Percentiles rank a stretch among this genome's conserved stretches.
Evolutionary conservation across 2,329 filamentous ascomycete species (phyloP).

Genomic region (Botrytis deweyae): DNA sequence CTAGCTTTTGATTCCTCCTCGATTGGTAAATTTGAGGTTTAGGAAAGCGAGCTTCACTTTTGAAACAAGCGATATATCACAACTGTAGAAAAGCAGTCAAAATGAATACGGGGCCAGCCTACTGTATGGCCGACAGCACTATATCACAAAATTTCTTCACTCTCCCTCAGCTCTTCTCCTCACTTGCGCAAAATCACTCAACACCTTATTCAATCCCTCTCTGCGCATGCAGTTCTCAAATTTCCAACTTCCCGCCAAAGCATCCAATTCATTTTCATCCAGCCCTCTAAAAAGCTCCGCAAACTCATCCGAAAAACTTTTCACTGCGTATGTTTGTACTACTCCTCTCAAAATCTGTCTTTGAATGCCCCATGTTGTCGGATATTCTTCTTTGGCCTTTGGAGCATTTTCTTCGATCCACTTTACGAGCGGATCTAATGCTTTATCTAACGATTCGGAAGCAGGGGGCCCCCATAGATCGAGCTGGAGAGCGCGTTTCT

Average conservation of each 20-base stretch:
- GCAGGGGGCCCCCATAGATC: slow-evolving; percentile 54
- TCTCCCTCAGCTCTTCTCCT: neutral
- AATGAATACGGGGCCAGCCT: no score
- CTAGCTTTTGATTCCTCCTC: neutral
- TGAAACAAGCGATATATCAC: neutral
- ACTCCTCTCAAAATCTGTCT: slow-evolving; percentile 48
- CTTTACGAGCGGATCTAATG: slow-evolving; percentile 24
- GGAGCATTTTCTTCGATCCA: slow-evolving; percentile 48
- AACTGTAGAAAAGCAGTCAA: neutral
- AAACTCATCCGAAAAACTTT: slow-evolving; percentile 54
- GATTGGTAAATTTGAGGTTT: fast-evolving
- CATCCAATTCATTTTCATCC: slow-evolving; percentile 51
- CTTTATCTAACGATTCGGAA: slow-evolving; percentile 37
- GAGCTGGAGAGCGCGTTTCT: slow-evolving; percentile 53
- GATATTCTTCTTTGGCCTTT: slow-evolving; percentile 29
- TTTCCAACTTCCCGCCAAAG: slow-evolving; percentile 48
- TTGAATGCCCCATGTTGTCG: slow-evolving; percentile 49
- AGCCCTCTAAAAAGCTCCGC: slow-evolving; percentile 54
- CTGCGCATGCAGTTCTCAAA: slow-evolving; percentile 52
- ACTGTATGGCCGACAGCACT: neutral
- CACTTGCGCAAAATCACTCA: slow-evolving; percentile 29
- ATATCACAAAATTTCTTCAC: neutral
- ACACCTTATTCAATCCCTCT: slow-evolving; percentile 38
- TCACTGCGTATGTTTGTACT: slow-evolving; percentile 50
- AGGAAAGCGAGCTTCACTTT: neutral